phyloP scores from a whole-genome alignment of 768 basidiomycete species.

The Xerocomellus amylosporus region DNA sequence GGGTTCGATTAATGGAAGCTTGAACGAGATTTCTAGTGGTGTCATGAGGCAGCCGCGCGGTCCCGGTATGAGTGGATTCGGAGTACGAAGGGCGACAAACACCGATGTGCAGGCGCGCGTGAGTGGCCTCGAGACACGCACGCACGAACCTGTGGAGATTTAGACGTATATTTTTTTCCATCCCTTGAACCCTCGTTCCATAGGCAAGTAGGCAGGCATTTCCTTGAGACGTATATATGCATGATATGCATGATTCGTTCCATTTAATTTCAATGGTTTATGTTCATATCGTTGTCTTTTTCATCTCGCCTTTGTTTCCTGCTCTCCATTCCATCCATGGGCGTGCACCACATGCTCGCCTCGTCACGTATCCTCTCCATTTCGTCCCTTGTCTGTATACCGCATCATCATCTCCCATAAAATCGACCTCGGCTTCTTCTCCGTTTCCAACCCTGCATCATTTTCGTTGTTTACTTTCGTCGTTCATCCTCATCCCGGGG shows the following conservation, averaged over 20 bases:
- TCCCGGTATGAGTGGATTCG: constrained; percentile 75
- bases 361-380: constrained; percentile 3
- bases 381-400: constrained; percentile 23
- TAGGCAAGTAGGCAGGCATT: constrained; percentile 23
- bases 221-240: constrained; percentile 22
- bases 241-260: constrained; percentile 24
- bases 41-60: constrained; percentile 86
- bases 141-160: constrained; percentile 85
- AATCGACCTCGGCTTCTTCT: constrained; percentile 8
- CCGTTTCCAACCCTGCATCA: constrained; percentile 1
- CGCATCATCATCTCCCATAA: constrained; percentile 20
- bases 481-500: neutral
- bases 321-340: constrained; percentile 17
- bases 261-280: constrained; percentile 22
- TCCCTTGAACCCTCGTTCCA: neutral
- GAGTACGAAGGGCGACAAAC: constrained; percentile 45
- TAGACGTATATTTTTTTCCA: constrained; percentile 31
- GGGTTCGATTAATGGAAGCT: constrained; percentile 42
- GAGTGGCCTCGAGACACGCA: constrained; percentile 74
- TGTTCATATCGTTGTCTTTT: constrained; percentile 12
- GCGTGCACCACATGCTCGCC: constrained; percentile 10
- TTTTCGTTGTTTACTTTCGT: neutral
- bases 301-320: neutral
- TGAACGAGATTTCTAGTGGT: constrained; percentile 40
- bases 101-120: constrained; percentile 49